phyloP scores from a whole-genome alignment of 1,284 basidiomycete species.

The Mycena citricolor region DNA sequence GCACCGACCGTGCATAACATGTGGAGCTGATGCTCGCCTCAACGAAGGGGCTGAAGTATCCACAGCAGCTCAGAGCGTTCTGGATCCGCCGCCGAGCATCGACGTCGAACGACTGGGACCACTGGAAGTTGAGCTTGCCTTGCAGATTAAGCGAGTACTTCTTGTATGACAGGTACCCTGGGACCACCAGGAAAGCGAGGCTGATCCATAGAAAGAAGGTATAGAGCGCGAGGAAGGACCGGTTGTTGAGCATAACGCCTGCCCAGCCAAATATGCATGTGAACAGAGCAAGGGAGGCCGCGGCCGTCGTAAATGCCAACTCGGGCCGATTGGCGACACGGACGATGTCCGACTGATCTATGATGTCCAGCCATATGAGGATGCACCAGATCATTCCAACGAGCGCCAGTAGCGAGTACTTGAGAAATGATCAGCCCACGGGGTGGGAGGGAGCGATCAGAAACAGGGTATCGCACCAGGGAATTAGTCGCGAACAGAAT shows the following conservation, averaged over 20 bases:
- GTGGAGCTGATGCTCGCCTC: constrained; percentile 63
- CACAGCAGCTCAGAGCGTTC: constrained; percentile 65
- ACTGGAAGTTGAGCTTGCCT: constrained; percentile 69
- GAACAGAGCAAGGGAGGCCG: constrained; percentile 48
- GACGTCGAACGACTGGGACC: constrained; percentile 55
- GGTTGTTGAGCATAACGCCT: constrained; percentile 70
- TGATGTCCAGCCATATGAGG: constrained; percentile 68
- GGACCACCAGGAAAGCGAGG: constrained; percentile 60
- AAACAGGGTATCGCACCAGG: constrained; percentile 22
- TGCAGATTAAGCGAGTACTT: constrained; percentile 66
- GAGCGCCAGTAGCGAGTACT: constrained; percentile 51
- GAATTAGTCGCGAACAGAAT: constrained; percentile 54
- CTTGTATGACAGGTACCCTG: constrained; percentile 72
- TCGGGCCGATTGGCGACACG: constrained; percentile 60
- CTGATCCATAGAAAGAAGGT: constrained; percentile 62
- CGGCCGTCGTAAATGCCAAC: constrained; percentile 61
- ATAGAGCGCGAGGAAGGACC: constrained; percentile 66
- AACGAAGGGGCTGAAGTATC: constrained; percentile 67
- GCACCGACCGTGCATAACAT: constrained; percentile 60
- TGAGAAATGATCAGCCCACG: background rate
- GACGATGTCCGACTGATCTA: constrained; percentile 56
- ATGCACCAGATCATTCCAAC: constrained; percentile 52
- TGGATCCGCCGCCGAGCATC: constrained; percentile 58
- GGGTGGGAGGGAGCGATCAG: background rate
- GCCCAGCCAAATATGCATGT: constrained; percentile 64